phyloP scores from a whole-genome alignment of 208 protist genomes.

The Leptomonas pyrrhocoris region DNA sequence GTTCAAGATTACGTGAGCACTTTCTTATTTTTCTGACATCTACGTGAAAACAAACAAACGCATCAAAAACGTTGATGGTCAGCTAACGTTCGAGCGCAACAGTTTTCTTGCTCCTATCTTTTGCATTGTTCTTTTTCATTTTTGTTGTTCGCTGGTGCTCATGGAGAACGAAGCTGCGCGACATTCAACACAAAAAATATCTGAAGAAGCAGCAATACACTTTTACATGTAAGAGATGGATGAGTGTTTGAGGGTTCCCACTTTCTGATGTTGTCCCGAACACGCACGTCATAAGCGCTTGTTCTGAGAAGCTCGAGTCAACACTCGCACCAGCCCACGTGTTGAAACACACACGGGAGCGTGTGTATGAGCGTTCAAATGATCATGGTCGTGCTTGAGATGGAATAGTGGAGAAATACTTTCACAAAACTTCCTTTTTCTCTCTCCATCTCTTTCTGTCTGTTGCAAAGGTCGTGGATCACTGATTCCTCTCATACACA shows the following conservation, averaged over 20 bases:
- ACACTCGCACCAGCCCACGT: no score
- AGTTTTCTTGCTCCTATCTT: not conserved
- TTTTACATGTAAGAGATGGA: no score
- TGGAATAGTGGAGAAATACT: no score
- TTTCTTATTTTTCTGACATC: conserved; percentile 1
- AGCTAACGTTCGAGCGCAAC: not conserved
- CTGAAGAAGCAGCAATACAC: no score
- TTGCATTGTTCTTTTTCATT: not conserved
- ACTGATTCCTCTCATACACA: not conserved
- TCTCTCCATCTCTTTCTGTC: not conserved
- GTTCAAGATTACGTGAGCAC: not conserved
- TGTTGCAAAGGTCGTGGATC: not conserved
- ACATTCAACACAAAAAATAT: no score
- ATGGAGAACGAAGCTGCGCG: not conserved
- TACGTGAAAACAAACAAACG: conserved; percentile 7
- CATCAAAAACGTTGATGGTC: not conserved
- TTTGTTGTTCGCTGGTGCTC: conserved; percentile 4
- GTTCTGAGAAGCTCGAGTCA: no score
- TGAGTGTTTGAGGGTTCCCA: no score
- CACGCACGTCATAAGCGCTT: no score
- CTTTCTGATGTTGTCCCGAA: no score
- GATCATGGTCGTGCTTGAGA: no score
- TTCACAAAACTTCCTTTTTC: not conserved
- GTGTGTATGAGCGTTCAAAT: no score
- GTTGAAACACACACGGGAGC: no score